Evolutionary conservation across 1,284 basidiomycete genomes (phyloP).

Genomic region (Mycena sp.): DNA sequence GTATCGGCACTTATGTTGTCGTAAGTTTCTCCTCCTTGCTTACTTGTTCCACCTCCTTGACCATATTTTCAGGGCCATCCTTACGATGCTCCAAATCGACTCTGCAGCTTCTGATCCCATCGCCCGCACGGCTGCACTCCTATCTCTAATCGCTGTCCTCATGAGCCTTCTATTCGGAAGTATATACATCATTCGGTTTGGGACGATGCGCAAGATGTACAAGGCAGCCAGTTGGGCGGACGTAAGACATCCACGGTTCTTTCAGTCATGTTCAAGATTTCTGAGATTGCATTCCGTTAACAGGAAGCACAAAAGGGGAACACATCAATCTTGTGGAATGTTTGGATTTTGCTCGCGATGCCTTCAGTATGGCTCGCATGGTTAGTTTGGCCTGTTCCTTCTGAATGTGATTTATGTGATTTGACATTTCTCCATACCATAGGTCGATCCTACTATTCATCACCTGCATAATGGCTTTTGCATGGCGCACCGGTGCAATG

Average conservation of each 20-base stretch:
- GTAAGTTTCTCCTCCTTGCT: constrained; percentile 34
- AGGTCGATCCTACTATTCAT: constrained; percentile 47
- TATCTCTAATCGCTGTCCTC: constrained; percentile 62
- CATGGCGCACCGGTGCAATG: constrained; percentile 60
- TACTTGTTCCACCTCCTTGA: not conserved
- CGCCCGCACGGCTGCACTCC: constrained; percentile 61
- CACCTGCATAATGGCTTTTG: constrained; percentile 59
- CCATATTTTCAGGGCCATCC: constrained; percentile 53
- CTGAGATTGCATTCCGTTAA: too few relatives aligned
- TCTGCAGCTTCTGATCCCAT: constrained; percentile 59
- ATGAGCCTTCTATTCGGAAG: constrained; percentile 66
- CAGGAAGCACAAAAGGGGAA: constrained; percentile 1
- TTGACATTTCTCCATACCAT: constrained; percentile 46
- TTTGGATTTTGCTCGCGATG: constrained; percentile 64
- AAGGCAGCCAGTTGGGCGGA: constrained; percentile 68
- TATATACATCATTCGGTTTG: constrained; percentile 67
- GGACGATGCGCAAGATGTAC: constrained; percentile 66
- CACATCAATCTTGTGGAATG: constrained; percentile 63
- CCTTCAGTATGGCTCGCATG: constrained; percentile 38
- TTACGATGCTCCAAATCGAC: constrained; percentile 66
- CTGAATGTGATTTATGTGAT: not conserved
- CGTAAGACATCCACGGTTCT: not conserved
- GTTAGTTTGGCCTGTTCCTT: constrained; percentile 36
- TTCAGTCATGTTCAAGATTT: not conserved
- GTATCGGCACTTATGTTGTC: constrained; percentile 52